Evolutionary conservation across 2,329 filamentous ascomycete genomes (phyloP).

Genomic region (Boeremia exigua): DNA sequence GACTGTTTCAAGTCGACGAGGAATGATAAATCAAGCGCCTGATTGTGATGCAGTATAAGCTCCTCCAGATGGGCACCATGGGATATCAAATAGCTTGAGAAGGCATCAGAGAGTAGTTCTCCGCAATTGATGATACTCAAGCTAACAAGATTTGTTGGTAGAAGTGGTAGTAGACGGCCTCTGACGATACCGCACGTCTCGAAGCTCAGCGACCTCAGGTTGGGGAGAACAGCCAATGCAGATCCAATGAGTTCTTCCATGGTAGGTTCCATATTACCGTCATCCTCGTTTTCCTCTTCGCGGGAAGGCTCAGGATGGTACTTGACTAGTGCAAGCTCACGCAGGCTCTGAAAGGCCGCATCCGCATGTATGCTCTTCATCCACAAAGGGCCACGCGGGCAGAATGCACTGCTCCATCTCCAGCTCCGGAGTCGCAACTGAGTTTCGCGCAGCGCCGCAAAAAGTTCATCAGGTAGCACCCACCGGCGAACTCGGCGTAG

Average conservation of each 20-base stretch:
- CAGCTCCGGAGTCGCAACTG: slow-evolving; percentile 57
- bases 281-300: slow-evolving; percentile 21
- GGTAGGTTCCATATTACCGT: slow-evolving; percentile 25
- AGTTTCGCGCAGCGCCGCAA: slow-evolving; percentile 65
- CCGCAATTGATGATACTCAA: slow-evolving; percentile 82
- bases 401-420: slow-evolving; percentile 63
- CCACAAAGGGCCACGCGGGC: slow-evolving; percentile 42
- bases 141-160: slow-evolving; percentile 70
- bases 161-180: slow-evolving; percentile 67
- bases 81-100: slow-evolving; percentile 69
- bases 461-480: slow-evolving; percentile 71
- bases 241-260: slow-evolving; percentile 55
- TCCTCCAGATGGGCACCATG: slow-evolving; percentile 72
- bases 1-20: slow-evolving; percentile 67
- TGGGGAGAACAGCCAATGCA: slow-evolving; percentile 64
- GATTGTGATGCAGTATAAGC: slow-evolving; percentile 78
- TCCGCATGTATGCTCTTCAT: slow-evolving; percentile 56
- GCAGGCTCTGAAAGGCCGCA: slow-evolving; percentile 45
- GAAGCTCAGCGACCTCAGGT: slow-evolving; percentile 72
- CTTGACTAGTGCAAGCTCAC: slow-evolving; percentile 45
- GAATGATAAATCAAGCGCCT: slow-evolving; percentile 77
- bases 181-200: slow-evolving; percentile 77
- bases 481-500: slow-evolving; percentile 63
- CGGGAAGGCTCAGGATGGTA: slow-evolving; percentile 34
- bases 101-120: slow-evolving; percentile 70